Percentiles rank a stretch among this genome's conserved stretches.
Evolutionary conservation across 75 land plant genomes (phyloP).

Genomic region (Pinus tabuliformis): DNA sequence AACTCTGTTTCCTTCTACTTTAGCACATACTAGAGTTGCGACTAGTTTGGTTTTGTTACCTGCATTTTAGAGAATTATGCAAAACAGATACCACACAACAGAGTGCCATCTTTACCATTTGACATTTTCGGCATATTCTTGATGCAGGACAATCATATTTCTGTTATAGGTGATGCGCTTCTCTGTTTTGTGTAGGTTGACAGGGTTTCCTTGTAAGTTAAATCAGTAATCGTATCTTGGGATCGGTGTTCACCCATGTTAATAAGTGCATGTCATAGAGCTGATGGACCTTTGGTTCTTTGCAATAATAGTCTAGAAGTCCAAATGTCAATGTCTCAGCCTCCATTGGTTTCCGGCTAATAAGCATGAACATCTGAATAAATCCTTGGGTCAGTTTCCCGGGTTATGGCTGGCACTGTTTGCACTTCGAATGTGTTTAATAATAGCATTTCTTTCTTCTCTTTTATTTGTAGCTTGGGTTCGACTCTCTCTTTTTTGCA

Average conservation of each 20-base stretch:
- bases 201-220: too few relatives aligned
- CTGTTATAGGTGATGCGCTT: neutral
- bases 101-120: neutral
- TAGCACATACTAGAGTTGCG: neutral
- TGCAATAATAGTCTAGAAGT: neutral
- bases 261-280: neutral
- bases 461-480: slow-evolving; percentile 52
- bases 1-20: neutral
- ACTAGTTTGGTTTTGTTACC: neutral
- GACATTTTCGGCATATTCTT: neutral
- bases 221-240: neutral
- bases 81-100: neutral
- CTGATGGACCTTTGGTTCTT: neutral
- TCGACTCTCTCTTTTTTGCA: slow-evolving; percentile 71
- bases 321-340: neutral
- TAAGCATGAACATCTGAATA: neutral
- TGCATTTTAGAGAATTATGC: neutral
- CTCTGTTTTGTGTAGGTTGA: neutral
- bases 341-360: neutral
- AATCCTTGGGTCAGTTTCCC: neutral
- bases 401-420: neutral
- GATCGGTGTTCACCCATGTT: neutral
- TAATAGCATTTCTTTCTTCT: neutral
- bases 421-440: neutral
- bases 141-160: neutral